Evolutionary conservation across 2,329 filamentous ascomycete species (phyloP), one percentile per base, ranked within the genome.

Genomic region (Ambrosiella xylebori): DNA sequence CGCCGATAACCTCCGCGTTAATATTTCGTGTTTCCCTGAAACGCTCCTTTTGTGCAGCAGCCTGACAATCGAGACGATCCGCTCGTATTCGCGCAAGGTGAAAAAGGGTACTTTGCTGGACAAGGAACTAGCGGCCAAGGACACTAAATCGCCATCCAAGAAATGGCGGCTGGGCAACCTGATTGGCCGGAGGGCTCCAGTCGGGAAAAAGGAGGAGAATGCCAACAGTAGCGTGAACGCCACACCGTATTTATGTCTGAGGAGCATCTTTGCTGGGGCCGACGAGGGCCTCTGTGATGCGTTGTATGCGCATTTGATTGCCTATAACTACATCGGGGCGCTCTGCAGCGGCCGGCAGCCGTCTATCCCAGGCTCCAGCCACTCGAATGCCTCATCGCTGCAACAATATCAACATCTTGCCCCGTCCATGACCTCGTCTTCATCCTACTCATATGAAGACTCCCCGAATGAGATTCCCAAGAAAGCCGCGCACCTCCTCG

Each of bases 201-300:
- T 27, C 27, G 27, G 5, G 27, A 27, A 27, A 5, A 27, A 27
- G 27, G 27, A 27, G 27, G 27, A 27, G 27, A 27, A 5, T 27
- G 27, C 27, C 27, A 27, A 5, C 27, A 27, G 27, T 27, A 5
- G 52, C 17, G 17, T 39, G n/a, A 49, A 19, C 39, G 40, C 17
- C 7, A 38, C 40, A 15, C 69, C 71, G 1, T 77, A 75, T 75
- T 63, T 64, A 3, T 64, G 73, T 0, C 69, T 82, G 59, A 71
- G 73, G 61, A 73, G 73, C 57, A 72, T 81, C 55, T 81, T 82
- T 64, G 72, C 74, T 0, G 63, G 66, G 2, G 77, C 73, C 19
- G 74, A 75, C 1, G 75, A 79, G 61, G 75, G 76, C 62, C 72
- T 80, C 5, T 80, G 78, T 63, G 77, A 81, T 56, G 76, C 78